Evolutionary conservation across 2,329 filamentous ascomycete genomes (phyloP).

Genomic region (Thelonectria olida): DNA sequence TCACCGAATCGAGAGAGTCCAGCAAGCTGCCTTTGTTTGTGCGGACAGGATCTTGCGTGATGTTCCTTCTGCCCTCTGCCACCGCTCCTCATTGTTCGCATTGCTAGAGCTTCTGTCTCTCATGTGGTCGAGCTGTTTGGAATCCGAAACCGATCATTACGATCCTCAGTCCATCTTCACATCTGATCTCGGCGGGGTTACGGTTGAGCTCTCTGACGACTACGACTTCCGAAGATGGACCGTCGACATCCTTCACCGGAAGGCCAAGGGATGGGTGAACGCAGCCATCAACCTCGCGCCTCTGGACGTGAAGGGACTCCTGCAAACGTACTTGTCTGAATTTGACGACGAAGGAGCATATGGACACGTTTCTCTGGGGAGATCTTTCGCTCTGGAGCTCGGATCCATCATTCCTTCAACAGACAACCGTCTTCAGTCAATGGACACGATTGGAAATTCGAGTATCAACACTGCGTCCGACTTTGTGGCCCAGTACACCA

Average conservation of each 20-base stretch:
- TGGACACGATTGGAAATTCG: conserved; percentile 77
- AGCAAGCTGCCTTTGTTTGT: conserved; percentile 83
- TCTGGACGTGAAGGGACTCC: conserved; percentile 90
- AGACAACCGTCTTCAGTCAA: conserved; percentile 84
- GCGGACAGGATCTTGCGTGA: conserved; percentile 87
- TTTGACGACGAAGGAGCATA: conserved; percentile 92
- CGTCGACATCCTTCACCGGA: conserved; percentile 78
- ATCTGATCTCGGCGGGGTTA: conserved; percentile 80
- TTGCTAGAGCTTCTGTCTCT: conserved; percentile 90
- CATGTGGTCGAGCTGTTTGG: conserved; percentile 94
- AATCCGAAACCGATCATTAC: conserved; percentile 94
- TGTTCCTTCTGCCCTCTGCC: conserved; percentile 89
- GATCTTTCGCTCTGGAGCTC: conserved; percentile 94
- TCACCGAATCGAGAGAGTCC: conserved; percentile 90
- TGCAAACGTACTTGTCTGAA: conserved; percentile 96
- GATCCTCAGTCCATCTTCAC: conserved; percentile 84
- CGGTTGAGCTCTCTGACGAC: conserved; percentile 92
- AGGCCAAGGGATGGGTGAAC: conserved; percentile 83
- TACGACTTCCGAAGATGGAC: conserved; percentile 84
- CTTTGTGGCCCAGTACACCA: conserved; percentile 96
- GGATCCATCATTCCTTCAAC: conserved; percentile 86
- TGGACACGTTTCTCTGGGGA: conserved; percentile 89
- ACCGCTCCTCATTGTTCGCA: conserved; percentile 90
- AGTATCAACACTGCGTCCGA: conserved; percentile 93
- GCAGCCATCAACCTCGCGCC: conserved; percentile 85